Evolutionary conservation across 768 basidiomycete species (phyloP).

Genomic region (Leccinellum rugosiceps): DNA sequence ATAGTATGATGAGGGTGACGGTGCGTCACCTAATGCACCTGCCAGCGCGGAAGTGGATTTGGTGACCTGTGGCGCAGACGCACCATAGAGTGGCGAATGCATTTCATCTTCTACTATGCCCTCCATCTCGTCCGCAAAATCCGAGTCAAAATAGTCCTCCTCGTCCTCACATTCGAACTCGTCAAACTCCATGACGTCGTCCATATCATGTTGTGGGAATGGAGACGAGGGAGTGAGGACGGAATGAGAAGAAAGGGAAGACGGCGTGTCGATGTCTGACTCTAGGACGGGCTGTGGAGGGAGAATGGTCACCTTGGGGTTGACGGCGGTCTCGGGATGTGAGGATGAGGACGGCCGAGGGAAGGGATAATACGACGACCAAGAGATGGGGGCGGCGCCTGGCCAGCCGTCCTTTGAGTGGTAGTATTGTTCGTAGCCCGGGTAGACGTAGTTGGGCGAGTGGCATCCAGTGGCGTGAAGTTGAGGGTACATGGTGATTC

Average conservation of each 20-base stretch:
- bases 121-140: constrained; percentile 34
- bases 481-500: constrained; percentile 29
- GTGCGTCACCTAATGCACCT: constrained; percentile 29
- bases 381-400: constrained; percentile 12
- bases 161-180: constrained; percentile 34
- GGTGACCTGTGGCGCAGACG: constrained; percentile 21
- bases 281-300: constrained; percentile 20
- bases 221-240: constrained; percentile 31
- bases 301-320: constrained; percentile 29
- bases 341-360: constrained; percentile 18
- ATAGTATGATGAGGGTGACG: constrained; percentile 14
- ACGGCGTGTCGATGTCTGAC: constrained; percentile 31
- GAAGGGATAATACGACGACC: constrained; percentile 16
- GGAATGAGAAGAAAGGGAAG: constrained; percentile 31
- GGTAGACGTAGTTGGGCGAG: constrained; percentile 20
- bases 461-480: constrained; percentile 17
- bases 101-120: constrained; percentile 26
- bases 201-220: constrained; percentile 18
- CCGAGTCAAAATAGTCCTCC: constrained; percentile 29
- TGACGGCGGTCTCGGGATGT: constrained; percentile 16
- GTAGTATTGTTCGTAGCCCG: constrained; percentile 23
- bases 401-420: constrained; percentile 19
- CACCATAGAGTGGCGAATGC: constrained; percentile 19
- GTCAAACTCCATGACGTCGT: constrained; percentile 26
- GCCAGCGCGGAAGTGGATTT: constrained; percentile 33